phyloP scores from a whole-genome alignment of 176 grass and related monocot genomes.

The Oryza meridionalis region DNA sequence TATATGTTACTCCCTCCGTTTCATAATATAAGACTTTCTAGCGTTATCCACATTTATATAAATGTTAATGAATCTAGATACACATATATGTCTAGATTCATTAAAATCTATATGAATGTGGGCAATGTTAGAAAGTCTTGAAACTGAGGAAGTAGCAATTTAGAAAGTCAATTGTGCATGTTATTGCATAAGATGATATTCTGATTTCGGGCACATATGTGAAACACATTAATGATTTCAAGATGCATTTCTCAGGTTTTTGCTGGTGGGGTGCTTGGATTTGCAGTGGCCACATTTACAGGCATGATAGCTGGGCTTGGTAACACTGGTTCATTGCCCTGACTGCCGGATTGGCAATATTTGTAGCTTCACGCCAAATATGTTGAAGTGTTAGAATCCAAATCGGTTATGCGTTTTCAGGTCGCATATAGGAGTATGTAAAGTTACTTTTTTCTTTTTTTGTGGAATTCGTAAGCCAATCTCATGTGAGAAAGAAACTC shows the following conservation, averaged over 20 bases:
- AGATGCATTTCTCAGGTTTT: conserved; percentile 54
- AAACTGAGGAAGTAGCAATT: too few species aligned
- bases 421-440: conserved; percentile 33
- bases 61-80: too few species aligned
- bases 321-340: conserved; percentile 49
- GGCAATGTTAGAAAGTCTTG: too few species aligned
- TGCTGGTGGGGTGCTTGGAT: conserved; percentile 72
- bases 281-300: conserved; percentile 71
- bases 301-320: conserved; percentile 54
- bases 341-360: conserved; percentile 26
- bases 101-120: too few species aligned
- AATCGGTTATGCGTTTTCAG: conserved; percentile 32
- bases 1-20: too few species aligned
- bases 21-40: too few species aligned
- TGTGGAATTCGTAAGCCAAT: neutral
- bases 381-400: conserved; percentile 33
- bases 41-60: too few species aligned
- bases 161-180: neutral
- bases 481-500: neutral
- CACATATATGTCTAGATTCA: too few species aligned
- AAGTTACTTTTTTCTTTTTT: conserved; percentile 1
- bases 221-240: neutral
- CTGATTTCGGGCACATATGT: neutral
- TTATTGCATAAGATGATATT: neutral
- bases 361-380: conserved; percentile 34